Evolutionary conservation across 345 rosid genomes (phyloP), one percentile per base, ranked within the genome.

Genomic region (Bretschneidera sinensis): DNA sequence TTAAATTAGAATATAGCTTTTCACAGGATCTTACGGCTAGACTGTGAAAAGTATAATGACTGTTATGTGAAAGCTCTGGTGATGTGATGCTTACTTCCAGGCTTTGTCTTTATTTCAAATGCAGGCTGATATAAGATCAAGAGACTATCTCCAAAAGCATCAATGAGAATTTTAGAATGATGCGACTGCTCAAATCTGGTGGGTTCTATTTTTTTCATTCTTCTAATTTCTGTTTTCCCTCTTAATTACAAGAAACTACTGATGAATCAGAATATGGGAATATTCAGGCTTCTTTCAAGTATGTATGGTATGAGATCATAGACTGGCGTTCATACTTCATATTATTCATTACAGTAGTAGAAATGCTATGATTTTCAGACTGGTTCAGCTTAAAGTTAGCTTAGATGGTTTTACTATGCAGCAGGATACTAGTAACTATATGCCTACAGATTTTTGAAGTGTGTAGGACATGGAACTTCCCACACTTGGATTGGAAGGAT

Each of bases 81-180:
- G 45, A 39, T 4, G 16, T 39, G 45, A 14, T 55, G 4, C 16
- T 34, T 51, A 48, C 48, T 58, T 50, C 10, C 20, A n/a, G 22
- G 14, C 43, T 6, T 24, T 24, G 24, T 33, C 62, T 56, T 17
- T 43, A 35, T 60, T 9, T 56, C 48, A 24, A 57, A 63, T 57
- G 65, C 71, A 90, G 95, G 96, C 95, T 73, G 92, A 91, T 73
- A 79, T 82, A 51, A 87, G 82, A 76, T 87, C 92, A 57, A 84
- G 92, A 69, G 81, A 69, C 48, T 76, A 76, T 74, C 75, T 90
- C 31, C 85, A 54, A 63, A 78, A 74, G 70, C 78, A 67, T 71
- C 69, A 70, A 68, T 18, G 55, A 55, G 63, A 61, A 69, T 60
- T 62, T 47, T 62, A 57, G 54, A 61, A 65, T 39, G 67, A 60